Base-by-base conservation (phyloP, 2,329 filamentous ascomycete species). In the Orbilia blumenaviensis region DNA sequence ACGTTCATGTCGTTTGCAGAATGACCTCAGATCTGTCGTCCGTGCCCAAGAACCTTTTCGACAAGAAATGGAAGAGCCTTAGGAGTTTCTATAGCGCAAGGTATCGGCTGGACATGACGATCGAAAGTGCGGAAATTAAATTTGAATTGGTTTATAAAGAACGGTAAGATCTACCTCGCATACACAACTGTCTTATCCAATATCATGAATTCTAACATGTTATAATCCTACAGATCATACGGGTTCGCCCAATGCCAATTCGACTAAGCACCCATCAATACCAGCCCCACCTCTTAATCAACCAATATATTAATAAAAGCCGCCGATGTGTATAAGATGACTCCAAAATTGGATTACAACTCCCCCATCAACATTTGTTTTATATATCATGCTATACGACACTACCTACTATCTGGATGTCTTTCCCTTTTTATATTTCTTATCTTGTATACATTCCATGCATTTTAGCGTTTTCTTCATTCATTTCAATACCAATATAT, bases 131-230 rank as follows among this genome's bases (percentile, higher is more conserved):
- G 10, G 72, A 76, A 50, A 76, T 76, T 14, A 76, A 76, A n/a
- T 76, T 76, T 34, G 72, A 76, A 58, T 54, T 76, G 41, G 72
- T 76, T 21, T 76, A 76, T 61, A 76, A 76, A 36, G 72, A 76
- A 12, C 56, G 42, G 72, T 76, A 60, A 60, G 58, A 34, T 10
- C 38, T 27, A n/a, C 16, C 14, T 52, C 2, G 38, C 21, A 41
- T 41, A 14, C 14, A 16, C 32, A 21, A 21, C 38, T 41, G 2
- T 18, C 8, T 10, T 23, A 23, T 12, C 6, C n/a, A n/a, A 25
- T 25, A 4, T 42, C 18, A 21, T 25, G 58, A 48, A 27, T 12
- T 3, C 25, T 25, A 46, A n/a, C 21, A 52, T n/a, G 6, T 27
- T 25, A 48, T 42, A 25, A 23, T 9, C 38, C 8, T 44, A 3